phyloP scores from a whole-genome alignment of 495 filamentous ascomycete genomes.

The Tuber brumale region DNA sequence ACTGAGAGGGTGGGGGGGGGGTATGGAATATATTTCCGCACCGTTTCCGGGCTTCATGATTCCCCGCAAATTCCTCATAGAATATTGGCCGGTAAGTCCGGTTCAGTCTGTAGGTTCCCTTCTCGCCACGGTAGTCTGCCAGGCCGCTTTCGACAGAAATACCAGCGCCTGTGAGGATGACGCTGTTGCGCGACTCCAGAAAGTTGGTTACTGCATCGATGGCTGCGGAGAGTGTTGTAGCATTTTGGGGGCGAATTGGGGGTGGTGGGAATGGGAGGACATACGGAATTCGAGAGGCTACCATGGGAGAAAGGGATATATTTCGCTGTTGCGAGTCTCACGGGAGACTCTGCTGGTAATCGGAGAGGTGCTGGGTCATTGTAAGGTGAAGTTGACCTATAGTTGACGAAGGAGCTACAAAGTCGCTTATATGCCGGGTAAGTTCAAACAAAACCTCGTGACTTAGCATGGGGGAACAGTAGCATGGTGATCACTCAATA shows the following conservation, averaged over 20 bases:
- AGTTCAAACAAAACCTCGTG: background rate
- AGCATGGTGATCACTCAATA: background rate
- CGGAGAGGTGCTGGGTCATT: background rate
- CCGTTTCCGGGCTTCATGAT: slow-evolving; percentile 80
- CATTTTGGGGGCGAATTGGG: slow-evolving; percentile 62
- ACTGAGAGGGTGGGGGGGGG: background rate
- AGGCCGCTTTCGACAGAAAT: slow-evolving; percentile 90
- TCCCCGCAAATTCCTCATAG: slow-evolving; percentile 74
- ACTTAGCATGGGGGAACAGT: background rate
- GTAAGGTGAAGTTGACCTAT: background rate
- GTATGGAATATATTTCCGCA: background rate
- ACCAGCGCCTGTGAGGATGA: slow-evolving; percentile 86
- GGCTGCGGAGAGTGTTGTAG: slow-evolving; percentile 63
- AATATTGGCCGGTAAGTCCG: slow-evolving; percentile 86
- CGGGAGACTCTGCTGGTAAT: background rate
- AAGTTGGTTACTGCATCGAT: slow-evolving; percentile 69
- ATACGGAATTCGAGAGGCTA: slow-evolving; percentile 65
- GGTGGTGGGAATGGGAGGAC: slow-evolving; percentile 76
- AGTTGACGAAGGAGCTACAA: background rate
- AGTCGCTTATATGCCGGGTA: background rate
- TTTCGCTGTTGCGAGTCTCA: background rate
- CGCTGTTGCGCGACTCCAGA: slow-evolving; percentile 58
- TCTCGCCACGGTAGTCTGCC: slow-evolving; percentile 82
- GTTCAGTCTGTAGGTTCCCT: slow-evolving; percentile 89
- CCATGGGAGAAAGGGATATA: slow-evolving; percentile 22